Base-by-base conservation (phyloP, 2,329 filamentous ascomycete species). In the Fusarium hostae region DNA sequence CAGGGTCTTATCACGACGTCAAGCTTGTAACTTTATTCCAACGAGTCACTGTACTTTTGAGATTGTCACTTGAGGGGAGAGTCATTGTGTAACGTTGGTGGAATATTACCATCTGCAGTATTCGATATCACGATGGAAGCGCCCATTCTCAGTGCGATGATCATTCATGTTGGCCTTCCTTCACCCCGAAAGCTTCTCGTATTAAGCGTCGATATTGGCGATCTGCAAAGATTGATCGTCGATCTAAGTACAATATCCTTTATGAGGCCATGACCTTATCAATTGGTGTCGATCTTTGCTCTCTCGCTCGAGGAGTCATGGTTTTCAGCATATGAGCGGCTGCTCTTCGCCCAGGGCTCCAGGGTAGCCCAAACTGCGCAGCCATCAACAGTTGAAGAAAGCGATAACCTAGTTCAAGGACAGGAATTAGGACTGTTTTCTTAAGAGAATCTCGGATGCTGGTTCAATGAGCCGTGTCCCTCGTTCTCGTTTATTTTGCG, bases 1-100 rank as follows among this genome's bases (percentile, higher is more conserved):
- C 20, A 59, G 34, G 55, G 44, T 41, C 50, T 28, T 59, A 24
- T 48, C 43, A 62, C 61, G 22, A n/a, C 58, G 44, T 57, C 32
- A 54, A 51, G 48, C 24, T 59, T 63, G 67, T 59, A 59, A 59
- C 54, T 45, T 59, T 56, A 48, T 40, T 45, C 16, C 6, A 22
- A 26, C n/a, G 18, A 48, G 68, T 71, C 39, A 32, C 52, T 41
- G 22, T 64, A 64, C 63, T 55, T 54, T 16, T 22, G 18, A 40
- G 28, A 32, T n/a, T 12, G 28, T 51, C 35, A 43, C 43, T 41
- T 22, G 9, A 4, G 16, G 12, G 26, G 15, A 22, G 10, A 34
- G 30, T 32, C 35, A 15, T 24, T 32, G n/a, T 37, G 22, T 41
- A 13, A 43, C 22, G 13, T 43, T 9, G 16, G 3, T 15, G 18